A percentile compares a stretch with the other conserved stretches of the same genome.
These are phyloP conservation scores for Marasmius tenuissimus DNA, from an alignment of 1,284 basidiomycete genomes.

Conservation along the genomic window DNA sequence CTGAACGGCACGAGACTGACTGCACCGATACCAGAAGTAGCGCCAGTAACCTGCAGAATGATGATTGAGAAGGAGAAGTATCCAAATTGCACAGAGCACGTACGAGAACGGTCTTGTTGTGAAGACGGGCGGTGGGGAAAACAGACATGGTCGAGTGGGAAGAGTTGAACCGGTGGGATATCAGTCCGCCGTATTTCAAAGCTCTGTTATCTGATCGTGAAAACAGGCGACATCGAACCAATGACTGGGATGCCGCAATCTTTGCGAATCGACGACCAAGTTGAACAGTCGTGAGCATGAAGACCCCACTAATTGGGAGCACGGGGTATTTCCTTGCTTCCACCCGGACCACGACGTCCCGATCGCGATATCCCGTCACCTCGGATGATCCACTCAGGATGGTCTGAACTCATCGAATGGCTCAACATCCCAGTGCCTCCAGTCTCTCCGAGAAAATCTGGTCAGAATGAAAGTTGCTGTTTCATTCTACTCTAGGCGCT, in stretches of 20 bases:
- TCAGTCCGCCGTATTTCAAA: slow-evolving; percentile 1
- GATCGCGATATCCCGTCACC: not conserved
- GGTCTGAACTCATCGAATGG: not conserved
- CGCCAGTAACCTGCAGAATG: slow-evolving; percentile 35
- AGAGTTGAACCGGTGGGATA: slow-evolving; percentile 9
- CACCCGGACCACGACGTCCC: not conserved
- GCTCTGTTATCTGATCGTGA: slow-evolving; percentile 13
- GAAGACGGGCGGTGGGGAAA: slow-evolving; percentile 74
- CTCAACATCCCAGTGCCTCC: not conserved
- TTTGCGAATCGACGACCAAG: slow-evolving; percentile 2
- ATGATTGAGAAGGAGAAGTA: slow-evolving; percentile 6
- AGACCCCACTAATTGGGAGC: not conserved
- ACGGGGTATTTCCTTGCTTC: too few species aligned
- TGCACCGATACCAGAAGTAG: slow-evolving; percentile 67
- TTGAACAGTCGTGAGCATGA: not conserved
- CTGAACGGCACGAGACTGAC: slow-evolving; percentile 30
- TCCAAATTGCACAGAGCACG: slow-evolving; percentile 46
- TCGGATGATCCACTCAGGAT: not conserved
- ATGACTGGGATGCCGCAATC: not conserved
- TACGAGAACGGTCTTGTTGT: slow-evolving; percentile 82
- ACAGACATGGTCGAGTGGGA: slow-evolving; percentile 57
- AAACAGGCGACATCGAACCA: not conserved
- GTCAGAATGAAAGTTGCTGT: slow-evolving; percentile 26
- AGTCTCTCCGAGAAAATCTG: slow-evolving; percentile 15
- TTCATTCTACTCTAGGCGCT: not conserved